Evolutionary conservation across 2,329 filamentous ascomycete genomes (phyloP).

Genomic region (Fusarium buxicola): DNA sequence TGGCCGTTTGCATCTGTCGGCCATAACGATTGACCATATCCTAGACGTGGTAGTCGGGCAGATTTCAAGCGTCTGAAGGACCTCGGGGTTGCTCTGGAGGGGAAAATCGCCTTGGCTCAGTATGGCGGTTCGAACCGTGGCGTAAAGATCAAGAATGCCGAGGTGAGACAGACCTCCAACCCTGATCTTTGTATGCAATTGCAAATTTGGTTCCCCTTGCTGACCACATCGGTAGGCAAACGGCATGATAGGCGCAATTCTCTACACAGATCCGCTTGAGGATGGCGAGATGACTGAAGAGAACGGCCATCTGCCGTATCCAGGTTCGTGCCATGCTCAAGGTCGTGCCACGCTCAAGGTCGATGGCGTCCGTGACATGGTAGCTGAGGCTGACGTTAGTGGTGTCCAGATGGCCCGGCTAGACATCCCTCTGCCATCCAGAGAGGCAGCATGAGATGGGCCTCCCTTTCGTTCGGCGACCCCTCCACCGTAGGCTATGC

Average conservation of each 20-base stretch:
- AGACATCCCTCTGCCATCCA: slow-evolving; percentile 35
- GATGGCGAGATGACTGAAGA: slow-evolving; percentile 33
- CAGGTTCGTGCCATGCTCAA: slow-evolving; percentile 8
- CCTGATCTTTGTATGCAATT: not conserved
- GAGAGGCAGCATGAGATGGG: slow-evolving; percentile 34
- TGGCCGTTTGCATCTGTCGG: fast-evolving
- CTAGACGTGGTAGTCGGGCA: slow-evolving; percentile 17
- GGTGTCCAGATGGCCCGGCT: slow-evolving; percentile 22
- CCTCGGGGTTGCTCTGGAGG: slow-evolving; percentile 19
- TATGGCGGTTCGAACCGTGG: slow-evolving; percentile 31
- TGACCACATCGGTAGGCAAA: not conserved
- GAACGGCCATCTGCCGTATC: slow-evolving; percentile 26
- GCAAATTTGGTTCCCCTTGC: not conserved
- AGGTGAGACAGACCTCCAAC: slow-evolving; percentile 5
- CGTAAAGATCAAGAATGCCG: slow-evolving; percentile 34
- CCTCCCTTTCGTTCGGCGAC: slow-evolving; percentile 33
- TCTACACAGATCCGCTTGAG: slow-evolving; percentile 23
- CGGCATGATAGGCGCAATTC: slow-evolving; percentile 27
- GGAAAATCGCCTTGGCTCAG: slow-evolving; percentile 23
- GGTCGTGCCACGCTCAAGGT: not conserved
- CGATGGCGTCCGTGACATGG: too few relatives aligned
- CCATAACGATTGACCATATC: fast-evolving
- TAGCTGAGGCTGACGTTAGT: not conserved
- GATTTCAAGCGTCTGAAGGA: slow-evolving; percentile 25
- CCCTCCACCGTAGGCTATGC: slow-evolving; percentile 39